Evolutionary conservation across 108 stramenopile genomes (phyloP).

Genomic region (Pseudonitzschia multiseries): DNA sequence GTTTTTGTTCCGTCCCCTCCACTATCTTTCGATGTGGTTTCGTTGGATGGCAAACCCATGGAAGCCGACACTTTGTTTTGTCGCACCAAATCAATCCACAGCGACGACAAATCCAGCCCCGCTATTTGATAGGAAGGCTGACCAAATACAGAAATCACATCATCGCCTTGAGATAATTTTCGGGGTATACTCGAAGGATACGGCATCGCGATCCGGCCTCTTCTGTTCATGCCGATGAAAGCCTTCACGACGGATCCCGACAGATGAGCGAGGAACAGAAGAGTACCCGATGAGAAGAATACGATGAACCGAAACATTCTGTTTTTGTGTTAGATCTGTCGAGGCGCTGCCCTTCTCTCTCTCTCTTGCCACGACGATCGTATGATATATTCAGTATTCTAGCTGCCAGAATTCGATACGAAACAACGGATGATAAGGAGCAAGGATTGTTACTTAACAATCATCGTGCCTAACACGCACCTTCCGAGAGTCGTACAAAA

Average conservation of each 20-base stretch:
- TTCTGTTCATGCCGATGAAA: neutral
- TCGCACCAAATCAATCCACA: slow-evolving; percentile 43
- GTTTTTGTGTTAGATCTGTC: neutral
- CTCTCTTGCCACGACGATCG: no score
- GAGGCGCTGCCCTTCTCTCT: no score
- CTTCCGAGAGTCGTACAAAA: no score
- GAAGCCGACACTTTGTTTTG: slow-evolving; percentile 37
- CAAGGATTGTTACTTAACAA: no score
- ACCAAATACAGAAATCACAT: neutral
- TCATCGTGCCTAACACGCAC: no score
- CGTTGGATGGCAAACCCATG: slow-evolving; percentile 5
- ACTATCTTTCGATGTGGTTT: neutral
- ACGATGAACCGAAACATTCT: neutral
- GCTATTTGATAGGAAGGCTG: slow-evolving; percentile 33
- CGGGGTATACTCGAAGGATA: neutral
- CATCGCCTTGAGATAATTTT: neutral
- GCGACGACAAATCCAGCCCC: slow-evolving; percentile 30
- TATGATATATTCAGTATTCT: no score
- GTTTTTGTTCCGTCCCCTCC: neutral
- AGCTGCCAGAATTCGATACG: no score
- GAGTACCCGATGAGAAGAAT: neutral
- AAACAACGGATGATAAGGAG: no score
- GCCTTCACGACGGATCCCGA: neutral
- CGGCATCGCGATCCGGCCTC: neutral
- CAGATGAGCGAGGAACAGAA: neutral